phyloP scores from a whole-genome alignment of 2,329 filamentous ascomycete species.

The Macroventuria anomochaeta region DNA sequence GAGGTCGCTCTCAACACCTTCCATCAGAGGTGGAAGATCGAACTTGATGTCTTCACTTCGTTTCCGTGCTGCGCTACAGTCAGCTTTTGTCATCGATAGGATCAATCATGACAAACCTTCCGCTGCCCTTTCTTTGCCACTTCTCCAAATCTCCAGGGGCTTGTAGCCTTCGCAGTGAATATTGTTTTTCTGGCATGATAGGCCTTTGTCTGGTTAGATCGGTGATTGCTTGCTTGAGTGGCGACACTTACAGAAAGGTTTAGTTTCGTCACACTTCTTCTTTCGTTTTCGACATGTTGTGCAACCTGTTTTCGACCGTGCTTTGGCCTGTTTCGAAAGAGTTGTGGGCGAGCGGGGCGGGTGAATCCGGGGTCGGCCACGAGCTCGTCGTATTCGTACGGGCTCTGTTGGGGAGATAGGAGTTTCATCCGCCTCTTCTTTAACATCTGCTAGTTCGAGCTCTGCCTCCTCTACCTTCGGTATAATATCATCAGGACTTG shows the following conservation, averaged over 20 bases:
- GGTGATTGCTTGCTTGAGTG: neutral
- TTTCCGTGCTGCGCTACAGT: slow-evolving; percentile 40
- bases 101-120: slow-evolving; percentile 55
- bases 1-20: slow-evolving; percentile 79
- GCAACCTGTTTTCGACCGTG: slow-evolving; percentile 66
- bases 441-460: slow-evolving; percentile 50
- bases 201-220: slow-evolving; percentile 59
- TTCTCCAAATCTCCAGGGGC: slow-evolving; percentile 85
- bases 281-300: slow-evolving; percentile 66
- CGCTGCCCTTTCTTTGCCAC: slow-evolving; percentile 77
- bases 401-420: slow-evolving; percentile 46
- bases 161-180: slow-evolving; percentile 91
- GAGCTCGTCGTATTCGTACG: slow-evolving; percentile 52
- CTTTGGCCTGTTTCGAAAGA: slow-evolving; percentile 77
- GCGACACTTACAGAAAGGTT: slow-evolving; percentile 49
- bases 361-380: slow-evolving; percentile 84
- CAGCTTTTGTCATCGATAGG: slow-evolving; percentile 18
- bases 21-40: slow-evolving; percentile 68
- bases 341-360: slow-evolving; percentile 66
- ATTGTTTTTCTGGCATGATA: slow-evolving; percentile 93
- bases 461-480: slow-evolving; percentile 64
- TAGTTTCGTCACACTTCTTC: slow-evolving; percentile 65
- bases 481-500: slow-evolving; percentile 48
- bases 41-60: slow-evolving; percentile 49
- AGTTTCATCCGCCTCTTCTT: slow-evolving; percentile 43